phyloP scores from a whole-genome alignment of 768 basidiomycete species.

The Psilocybe azurescens region DNA sequence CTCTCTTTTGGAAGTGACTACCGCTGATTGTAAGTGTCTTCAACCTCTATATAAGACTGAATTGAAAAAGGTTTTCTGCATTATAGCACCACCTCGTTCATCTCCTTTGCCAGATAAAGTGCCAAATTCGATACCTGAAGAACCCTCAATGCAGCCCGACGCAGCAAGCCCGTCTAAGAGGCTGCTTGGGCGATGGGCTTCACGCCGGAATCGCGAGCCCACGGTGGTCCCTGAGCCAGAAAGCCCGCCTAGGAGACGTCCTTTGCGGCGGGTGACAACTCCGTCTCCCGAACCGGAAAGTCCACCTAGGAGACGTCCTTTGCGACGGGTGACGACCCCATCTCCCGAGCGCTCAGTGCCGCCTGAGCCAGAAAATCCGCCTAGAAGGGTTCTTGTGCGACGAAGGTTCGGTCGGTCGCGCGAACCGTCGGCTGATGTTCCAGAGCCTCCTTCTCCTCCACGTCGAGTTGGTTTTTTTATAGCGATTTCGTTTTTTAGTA shows the following conservation, averaged over 20 bases:
- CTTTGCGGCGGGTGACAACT: no score
- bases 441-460: not conserved
- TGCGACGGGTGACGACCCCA: no score
- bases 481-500: not conserved
- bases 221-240: not conserved
- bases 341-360: conserved; percentile 21
- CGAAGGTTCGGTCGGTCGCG: no score
- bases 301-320: no score
- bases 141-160: conserved; percentile 47
- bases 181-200: not conserved
- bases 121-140: conserved; percentile 57
- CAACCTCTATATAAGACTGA: not conserved
- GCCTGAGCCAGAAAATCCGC: no score
- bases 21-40: conserved; percentile 14
- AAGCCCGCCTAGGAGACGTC: no score
- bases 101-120: conserved; percentile 54
- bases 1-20: conserved; percentile 28
- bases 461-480: not conserved
- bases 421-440: no score
- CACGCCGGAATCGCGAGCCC: not conserved
- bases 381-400: no score
- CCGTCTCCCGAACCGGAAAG: conserved; percentile 20
- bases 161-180: conserved; percentile 6
- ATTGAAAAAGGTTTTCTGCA: not conserved
- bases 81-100: conserved; percentile 22